Percentiles rank a stretch among this genome's conserved stretches.
These are phyloP conservation scores for Beauveria sp. DNA, from an alignment of 2,329 filamentous ascomycete species.

Conservation along the genomic window DNA sequence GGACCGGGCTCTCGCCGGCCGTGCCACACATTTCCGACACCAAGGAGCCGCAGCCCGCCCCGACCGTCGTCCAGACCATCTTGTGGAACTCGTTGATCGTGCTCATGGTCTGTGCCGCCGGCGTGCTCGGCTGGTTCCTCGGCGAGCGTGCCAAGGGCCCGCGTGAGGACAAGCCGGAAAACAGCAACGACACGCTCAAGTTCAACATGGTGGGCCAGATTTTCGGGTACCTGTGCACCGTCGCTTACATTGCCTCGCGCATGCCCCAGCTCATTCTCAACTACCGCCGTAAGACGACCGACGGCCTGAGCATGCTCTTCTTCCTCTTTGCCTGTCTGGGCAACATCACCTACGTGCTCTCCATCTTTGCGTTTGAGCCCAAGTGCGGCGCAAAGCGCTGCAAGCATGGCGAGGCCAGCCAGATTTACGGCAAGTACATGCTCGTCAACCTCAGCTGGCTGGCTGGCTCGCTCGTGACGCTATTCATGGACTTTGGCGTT, in stretches of 20 bases:
- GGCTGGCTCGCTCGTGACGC: constrained; percentile 77
- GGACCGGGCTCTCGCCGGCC: constrained; percentile 67
- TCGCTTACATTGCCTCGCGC: constrained; percentile 80
- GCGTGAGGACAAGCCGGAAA: constrained; percentile 30
- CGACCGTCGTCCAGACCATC: constrained; percentile 48
- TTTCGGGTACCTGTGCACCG: constrained; percentile 88
- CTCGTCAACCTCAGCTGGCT: constrained; percentile 89
- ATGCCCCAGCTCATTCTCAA: constrained; percentile 89
- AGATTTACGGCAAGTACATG: constrained; percentile 72
- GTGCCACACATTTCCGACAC: constrained; percentile 61
- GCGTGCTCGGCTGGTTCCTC: constrained; percentile 79
- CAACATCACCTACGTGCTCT: constrained; percentile 87
- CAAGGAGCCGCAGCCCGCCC: constrained; percentile 35
- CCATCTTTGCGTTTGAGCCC: constrained; percentile 84
- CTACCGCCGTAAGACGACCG: constrained; percentile 84
- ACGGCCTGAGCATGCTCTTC: constrained; percentile 88
- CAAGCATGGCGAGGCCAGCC: constrained; percentile 52
- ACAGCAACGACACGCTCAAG: constrained; percentile 42
- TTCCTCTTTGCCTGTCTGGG: constrained; percentile 95
- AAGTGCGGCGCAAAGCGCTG: constrained; percentile 53
- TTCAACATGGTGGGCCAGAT: constrained; percentile 78
- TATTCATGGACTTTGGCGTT: constrained; percentile 76
- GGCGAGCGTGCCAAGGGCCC: constrained; percentile 31
- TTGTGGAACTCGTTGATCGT: constrained; percentile 71
- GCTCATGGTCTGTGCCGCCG: constrained; percentile 74